phyloP scores from a whole-genome alignment of 2,329 filamentous ascomycete genomes.

The Magnaporthiopsis rhizophila region DNA sequence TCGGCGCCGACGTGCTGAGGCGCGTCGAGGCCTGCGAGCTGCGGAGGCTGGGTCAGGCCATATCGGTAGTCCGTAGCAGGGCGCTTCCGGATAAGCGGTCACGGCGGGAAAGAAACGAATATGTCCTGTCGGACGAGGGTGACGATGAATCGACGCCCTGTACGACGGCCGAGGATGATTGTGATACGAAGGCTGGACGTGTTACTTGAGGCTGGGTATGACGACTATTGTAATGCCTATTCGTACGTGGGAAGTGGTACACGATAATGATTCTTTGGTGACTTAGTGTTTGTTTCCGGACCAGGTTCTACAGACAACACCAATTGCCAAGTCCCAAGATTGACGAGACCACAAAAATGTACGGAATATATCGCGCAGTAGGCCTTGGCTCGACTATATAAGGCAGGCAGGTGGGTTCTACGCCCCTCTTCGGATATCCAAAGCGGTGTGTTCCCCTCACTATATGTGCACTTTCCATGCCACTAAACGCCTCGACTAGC shows the following conservation, averaged over 20 bases:
- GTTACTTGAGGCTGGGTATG: too few relatives aligned
- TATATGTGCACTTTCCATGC: neutral
- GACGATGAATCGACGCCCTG: neutral
- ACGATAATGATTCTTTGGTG: too few relatives aligned
- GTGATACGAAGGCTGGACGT: too few relatives aligned
- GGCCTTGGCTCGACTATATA: neutral
- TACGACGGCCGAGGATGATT: too few relatives aligned
- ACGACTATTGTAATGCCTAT: too few relatives aligned
- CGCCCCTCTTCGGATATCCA: too few relatives aligned
- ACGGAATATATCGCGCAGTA: neutral
- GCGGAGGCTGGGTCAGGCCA: neutral
- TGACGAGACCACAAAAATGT: neutral
- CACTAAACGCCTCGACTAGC: neutral
- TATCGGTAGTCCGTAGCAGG: neutral
- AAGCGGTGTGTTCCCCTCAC: neutral
- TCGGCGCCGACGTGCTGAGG: constrained; percentile 33
- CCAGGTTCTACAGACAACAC: too few relatives aligned
- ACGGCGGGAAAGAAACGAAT: neutral
- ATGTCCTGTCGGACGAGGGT: neutral
- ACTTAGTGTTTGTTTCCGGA: too few relatives aligned
- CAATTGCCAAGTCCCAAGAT: too few relatives aligned
- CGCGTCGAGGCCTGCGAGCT: constrained; percentile 3
- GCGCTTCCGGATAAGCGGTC: neutral
- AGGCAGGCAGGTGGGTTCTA: neutral
- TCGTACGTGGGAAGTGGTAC: too few relatives aligned